These are phyloP conservation scores for Zychaea mexicana DNA, from an alignment of 371 early-diverging fungal genomes.

Conservation along the genomic window DNA sequence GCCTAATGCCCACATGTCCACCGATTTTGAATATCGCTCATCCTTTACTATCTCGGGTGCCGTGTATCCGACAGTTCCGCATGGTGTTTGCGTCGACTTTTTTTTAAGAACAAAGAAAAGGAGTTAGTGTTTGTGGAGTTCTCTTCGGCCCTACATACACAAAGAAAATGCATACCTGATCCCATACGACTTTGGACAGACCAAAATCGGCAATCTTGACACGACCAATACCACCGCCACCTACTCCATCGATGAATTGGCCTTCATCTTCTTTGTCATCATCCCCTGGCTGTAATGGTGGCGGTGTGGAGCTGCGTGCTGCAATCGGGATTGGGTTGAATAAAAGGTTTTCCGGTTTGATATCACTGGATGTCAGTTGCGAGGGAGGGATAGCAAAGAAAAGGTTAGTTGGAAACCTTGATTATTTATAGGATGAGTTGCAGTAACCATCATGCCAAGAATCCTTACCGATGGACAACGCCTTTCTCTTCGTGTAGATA, in stretches of 20 bases:
- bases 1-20: slow-evolving; percentile 85
- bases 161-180: slow-evolving; percentile 33
- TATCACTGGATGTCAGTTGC: no score
- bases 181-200: slow-evolving; percentile 70
- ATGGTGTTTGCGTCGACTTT: slow-evolving; percentile 68
- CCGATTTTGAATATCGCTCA: slow-evolving; percentile 69
- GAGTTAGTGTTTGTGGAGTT: no score
- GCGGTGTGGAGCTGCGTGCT: slow-evolving; percentile 6
- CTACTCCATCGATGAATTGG: slow-evolving; percentile 54
- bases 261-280: slow-evolving; percentile 61
- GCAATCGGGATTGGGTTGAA: slow-evolving; percentile 73
- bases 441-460: no score
- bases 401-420: no score
- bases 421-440: no score
- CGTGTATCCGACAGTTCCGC: slow-evolving; percentile 80
- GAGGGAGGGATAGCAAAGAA: no score
- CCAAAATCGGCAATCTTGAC: slow-evolving; percentile 78
- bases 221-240: slow-evolving; percentile 68
- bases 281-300: slow-evolving; percentile 16
- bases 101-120: not conserved
- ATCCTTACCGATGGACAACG: slow-evolving; percentile 84
- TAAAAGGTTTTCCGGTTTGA: slow-evolving; percentile 96
- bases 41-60: slow-evolving; percentile 78
- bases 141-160: no score
- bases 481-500: slow-evolving; percentile 89